Evolutionary conservation across 208 protist species (phyloP), one percentile per base, ranked within the genome.

Genomic region (Trypanosoma caninum): DNA sequence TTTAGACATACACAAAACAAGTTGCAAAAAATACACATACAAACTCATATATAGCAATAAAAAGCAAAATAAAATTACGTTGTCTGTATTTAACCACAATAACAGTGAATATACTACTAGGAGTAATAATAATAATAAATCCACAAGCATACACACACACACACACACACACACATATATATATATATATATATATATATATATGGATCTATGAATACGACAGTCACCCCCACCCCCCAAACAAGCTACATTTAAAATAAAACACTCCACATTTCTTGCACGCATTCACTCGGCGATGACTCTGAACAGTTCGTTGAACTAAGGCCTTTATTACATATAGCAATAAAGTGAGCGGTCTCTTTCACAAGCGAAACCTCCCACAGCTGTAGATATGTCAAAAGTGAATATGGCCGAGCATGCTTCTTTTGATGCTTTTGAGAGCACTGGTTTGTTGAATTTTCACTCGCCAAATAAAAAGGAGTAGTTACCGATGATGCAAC

Each of bases 331-430:
- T 64, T 47, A 18, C 45, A 51, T 20, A 55, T 34, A 2, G 13
- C 31, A 51, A 3, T 3, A 25, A 64, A 18, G 10, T 23, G 13
- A 9, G 33, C 31, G 22, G 46, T 28, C 18, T 64, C 80, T 11
- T 33, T 27, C 30, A 71, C 45, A n/a, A 87, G 50, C 7, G 53
- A 56, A 0, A 25, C 44, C 34, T 77, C 76, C 80, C 80, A 87
- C 22, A 63, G 68, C 58, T 80, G 73, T 16, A 87, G 58, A 42
- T 83, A 74, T 8, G 73, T 69, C 30, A 87, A 64, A 8, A 87
- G 59, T 10, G 81, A 69, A 46, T 83, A 87, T 2, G 8, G 3
- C 34, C 27, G 27, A n/a, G 38, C 38, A 35, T 16, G 10, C 14
- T 31, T 40, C 58, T 67, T 33, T 65, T 75, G 65, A 68, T 68